Evolutionary conservation across 805 yeast species (phyloP).

Genomic region (Yarrowia phangngaensis): DNA sequence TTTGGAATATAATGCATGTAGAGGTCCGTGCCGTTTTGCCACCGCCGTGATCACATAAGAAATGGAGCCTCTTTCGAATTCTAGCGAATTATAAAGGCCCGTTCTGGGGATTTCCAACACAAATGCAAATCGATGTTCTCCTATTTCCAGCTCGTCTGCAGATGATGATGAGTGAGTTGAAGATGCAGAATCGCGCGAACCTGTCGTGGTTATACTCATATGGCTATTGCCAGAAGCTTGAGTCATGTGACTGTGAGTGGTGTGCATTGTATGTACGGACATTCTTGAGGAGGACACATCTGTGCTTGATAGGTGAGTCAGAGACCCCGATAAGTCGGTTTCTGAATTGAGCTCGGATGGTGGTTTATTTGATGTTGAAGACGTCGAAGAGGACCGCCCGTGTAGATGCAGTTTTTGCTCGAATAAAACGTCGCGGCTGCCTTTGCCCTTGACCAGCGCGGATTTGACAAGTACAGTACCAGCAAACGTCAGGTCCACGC

Average conservation of each 20-base stretch:
- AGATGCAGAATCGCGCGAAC: background rate
- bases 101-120: conserved; percentile 73
- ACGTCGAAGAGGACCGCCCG: background rate
- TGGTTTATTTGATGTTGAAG: background rate
- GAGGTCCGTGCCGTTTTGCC: conserved; percentile 34
- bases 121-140: conserved; percentile 86
- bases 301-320: background rate
- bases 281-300: background rate
- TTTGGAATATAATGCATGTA: conserved; percentile 44
- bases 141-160: conserved; percentile 37
- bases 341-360: too few relatives aligned
- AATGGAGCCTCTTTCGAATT: conserved; percentile 83
- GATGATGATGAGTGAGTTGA: background rate
- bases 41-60: conserved; percentile 56
- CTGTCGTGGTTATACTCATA: too few relatives aligned
- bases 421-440: conserved; percentile 35
- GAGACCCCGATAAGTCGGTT: too few relatives aligned
- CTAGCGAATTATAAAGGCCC: conserved; percentile 67
- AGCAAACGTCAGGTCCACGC: conserved; percentile 33
- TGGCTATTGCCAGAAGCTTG: too few relatives aligned
- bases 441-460: conserved; percentile 36
- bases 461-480: conserved; percentile 37
- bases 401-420: conserved; percentile 31
- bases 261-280: conserved; percentile 19
- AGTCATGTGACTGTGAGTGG: conserved; percentile 10